Evolutionary conservation across 495 filamentous ascomycete species (phyloP).

Genomic region (Neurospora sp.): DNA sequence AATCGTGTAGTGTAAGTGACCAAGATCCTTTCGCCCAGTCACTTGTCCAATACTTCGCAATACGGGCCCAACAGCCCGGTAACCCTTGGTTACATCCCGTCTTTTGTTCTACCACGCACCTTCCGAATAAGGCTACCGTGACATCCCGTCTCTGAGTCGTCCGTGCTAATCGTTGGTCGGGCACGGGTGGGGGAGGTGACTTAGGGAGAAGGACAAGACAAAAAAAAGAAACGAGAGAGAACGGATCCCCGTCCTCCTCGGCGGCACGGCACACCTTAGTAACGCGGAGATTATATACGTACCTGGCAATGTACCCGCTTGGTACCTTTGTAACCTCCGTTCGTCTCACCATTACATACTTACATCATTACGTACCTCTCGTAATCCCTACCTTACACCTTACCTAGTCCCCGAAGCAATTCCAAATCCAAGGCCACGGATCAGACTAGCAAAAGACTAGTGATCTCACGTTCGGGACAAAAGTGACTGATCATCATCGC

Average conservation of each 20-base stretch:
- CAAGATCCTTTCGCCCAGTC: neutral
- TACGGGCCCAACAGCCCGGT: neutral
- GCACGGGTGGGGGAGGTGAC: neutral
- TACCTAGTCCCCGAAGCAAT: neutral
- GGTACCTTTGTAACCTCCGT: neutral
- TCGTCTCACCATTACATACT: neutral
- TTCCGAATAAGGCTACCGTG: neutral
- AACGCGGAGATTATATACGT: neutral
- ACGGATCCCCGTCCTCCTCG: neutral
- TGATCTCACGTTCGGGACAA: neutral
- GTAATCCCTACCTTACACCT: neutral
- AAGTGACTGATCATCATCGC: neutral
- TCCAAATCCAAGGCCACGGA: neutral
- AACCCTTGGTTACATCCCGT: neutral
- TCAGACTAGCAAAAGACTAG: neutral
- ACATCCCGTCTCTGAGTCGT: neutral
- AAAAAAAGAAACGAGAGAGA: neutral
- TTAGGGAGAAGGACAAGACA: neutral
- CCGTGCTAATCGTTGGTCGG: neutral
- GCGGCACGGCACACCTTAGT: neutral
- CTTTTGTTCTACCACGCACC: neutral
- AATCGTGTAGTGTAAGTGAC: neutral
- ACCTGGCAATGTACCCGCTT: neutral
- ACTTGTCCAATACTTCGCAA: neutral
- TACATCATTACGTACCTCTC: neutral